phyloP scores from a whole-genome alignment of 306 rosid genomes.

The Vachellia pachyceras region DNA sequence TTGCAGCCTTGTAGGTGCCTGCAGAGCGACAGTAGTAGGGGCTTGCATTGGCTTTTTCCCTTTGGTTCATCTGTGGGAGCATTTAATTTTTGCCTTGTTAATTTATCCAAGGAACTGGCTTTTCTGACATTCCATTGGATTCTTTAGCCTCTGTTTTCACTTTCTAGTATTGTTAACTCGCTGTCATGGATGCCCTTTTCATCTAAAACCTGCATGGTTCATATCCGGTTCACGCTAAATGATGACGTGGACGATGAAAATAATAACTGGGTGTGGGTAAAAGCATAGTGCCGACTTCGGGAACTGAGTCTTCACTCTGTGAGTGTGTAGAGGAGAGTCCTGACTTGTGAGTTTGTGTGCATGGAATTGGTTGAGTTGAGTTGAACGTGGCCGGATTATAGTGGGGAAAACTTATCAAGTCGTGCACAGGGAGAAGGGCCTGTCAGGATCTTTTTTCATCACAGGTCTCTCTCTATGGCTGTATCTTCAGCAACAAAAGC shows the following conservation, averaged over 20 bases:
- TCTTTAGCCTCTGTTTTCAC: not conserved
- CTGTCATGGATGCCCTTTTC: not conserved
- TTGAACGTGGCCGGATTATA: constrained; percentile 31
- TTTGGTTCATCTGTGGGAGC: constrained; percentile 34
- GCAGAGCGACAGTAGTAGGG: not conserved
- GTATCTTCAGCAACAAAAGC: constrained; percentile 11
- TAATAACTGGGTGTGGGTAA: constrained; percentile 5
- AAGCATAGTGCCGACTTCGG: constrained; percentile 14
- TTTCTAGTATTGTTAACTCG: not conserved
- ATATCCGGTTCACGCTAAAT: not conserved
- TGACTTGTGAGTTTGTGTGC: constrained; percentile 30
- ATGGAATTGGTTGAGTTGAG: not conserved
- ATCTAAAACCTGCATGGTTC: not conserved
- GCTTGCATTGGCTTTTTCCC: constrained; percentile 34
- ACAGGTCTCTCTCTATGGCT: not conserved
- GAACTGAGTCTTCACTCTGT: not conserved
- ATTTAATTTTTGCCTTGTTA: constrained; percentile 31
- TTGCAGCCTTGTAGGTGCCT: not conserved
- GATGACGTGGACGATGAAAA: not conserved
- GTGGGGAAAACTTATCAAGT: constrained; percentile 28
- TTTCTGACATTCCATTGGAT: constrained; percentile 30
- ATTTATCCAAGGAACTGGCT: constrained; percentile 26
- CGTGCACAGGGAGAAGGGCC: constrained; percentile 32
- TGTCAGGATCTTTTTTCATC: constrained; percentile 35
- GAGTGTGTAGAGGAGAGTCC: not conserved